A percentile compares a stretch with the other conserved stretches of the same genome.
These are phyloP conservation scores for Chrysanthemum seticuspe DNA, from an alignment of 129 eudicot species.

Conservation along the genomic window DNA sequence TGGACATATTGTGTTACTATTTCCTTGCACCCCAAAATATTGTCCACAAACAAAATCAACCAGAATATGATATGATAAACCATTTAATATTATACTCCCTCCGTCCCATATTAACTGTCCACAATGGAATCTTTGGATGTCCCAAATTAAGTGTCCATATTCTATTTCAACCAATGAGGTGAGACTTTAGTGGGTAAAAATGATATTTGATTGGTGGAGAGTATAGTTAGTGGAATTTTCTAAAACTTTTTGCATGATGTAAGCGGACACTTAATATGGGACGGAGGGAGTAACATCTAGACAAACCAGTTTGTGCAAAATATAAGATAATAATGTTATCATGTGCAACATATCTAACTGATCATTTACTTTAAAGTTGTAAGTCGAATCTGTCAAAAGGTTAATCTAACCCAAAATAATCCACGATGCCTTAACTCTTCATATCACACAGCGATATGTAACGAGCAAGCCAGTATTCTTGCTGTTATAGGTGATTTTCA, in stretches of 20 bases:
- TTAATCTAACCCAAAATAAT: conserved; percentile 3
- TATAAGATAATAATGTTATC: conserved; percentile 10
- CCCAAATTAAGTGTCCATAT: too few relatives aligned
- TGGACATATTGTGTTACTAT: not conserved
- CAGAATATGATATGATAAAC: not conserved
- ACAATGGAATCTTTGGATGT: too few relatives aligned
- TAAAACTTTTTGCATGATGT: too few relatives aligned
- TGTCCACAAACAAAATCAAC: too few relatives aligned
- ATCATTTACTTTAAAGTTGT: not conserved
- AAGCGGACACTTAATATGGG: too few relatives aligned
- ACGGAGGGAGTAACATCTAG: too few relatives aligned
- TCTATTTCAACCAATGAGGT: too few relatives aligned
- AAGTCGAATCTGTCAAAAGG: conserved; percentile 3
- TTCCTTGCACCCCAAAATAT: too few relatives aligned
- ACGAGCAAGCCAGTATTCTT: conserved; percentile 26
- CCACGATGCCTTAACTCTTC: conserved; percentile 13
- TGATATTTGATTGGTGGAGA: too few relatives aligned
- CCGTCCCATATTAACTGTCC: too few relatives aligned
- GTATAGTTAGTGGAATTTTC: too few relatives aligned
- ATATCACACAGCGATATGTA: conserved; percentile 43
- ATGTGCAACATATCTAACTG: not conserved
- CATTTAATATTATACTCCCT: not conserved
- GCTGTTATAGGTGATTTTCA: conserved; percentile 34
- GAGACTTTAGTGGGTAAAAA: too few relatives aligned
- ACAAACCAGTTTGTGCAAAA: not conserved